Evolutionary conservation across 1,139 yeast genomes (phyloP), one percentile per base, ranked within the genome.

Genomic region (Nakaseomyces sp.): DNA sequence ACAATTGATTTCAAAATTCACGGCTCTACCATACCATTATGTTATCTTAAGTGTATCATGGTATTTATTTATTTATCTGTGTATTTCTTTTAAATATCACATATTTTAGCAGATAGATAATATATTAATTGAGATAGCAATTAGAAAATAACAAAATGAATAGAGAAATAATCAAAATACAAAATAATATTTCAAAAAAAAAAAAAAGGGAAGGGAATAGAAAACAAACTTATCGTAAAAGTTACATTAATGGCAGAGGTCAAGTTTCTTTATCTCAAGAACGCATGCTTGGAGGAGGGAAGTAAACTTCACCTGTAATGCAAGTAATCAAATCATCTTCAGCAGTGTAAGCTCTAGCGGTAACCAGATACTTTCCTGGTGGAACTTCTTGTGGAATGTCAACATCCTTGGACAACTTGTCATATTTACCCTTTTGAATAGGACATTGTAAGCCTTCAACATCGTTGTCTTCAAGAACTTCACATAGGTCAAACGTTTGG

Each of bases 371-470:
- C 62, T 76, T 82, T 37, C 97, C 98, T 24, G 97, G 96, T 47
- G 98, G 97, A 20, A 89, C 95, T 64, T 87, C 93, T n/a, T 73
- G 70, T 16, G 98, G 98, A 50, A 91, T 77, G 55, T 80, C 89
- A 28, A 91, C 93, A 39, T 70, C 66, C 65, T 88, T 87, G 30
- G 73, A 65, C 48, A 91, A 68, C 43, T 70, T 68, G 43, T 70
- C 67, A 55, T 86, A 81, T 44, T 68, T 64, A 5, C 97, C 98
- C 53, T 76, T 69, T 44, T 70, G 60, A 45, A 91, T 66, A 2
- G 98, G 98, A 63, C 98, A 91, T 40, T 65, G 61, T 57, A 72
- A 51, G 4, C 57, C 64, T 43, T 71, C 71, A 63, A 81, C 67
- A 58, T 85, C 95, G 40, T 88, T 89, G 57, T 87, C 84, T 45